These are phyloP conservation scores for Picea sitchensis DNA, from an alignment of 75 land plant species.

Conservation along the genomic window DNA sequence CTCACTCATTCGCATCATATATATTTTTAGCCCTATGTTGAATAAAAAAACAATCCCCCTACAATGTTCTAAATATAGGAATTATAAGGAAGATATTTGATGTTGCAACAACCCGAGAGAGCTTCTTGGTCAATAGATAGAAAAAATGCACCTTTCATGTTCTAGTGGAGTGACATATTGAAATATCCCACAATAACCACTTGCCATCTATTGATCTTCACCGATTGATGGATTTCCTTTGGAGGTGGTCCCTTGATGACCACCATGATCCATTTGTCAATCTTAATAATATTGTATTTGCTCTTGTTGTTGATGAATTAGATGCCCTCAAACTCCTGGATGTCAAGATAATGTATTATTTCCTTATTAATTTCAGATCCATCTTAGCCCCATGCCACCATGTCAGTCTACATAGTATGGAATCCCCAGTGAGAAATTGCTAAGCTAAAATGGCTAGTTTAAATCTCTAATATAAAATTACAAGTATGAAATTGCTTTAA, in stretches of 20 bases:
- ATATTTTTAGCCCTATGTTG: constrained; percentile 88
- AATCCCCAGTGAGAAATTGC: too few relatives aligned
- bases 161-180: constrained; percentile 56
- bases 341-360: constrained; percentile 44
- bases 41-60: constrained; percentile 83
- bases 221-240: constrained; percentile 40
- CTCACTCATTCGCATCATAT: constrained; percentile 80
- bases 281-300: constrained; percentile 34
- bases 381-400: too few relatives aligned
- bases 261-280: constrained; percentile 83
- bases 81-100: constrained; percentile 55
- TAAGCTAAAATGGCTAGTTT: too few relatives aligned
- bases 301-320: constrained; percentile 19
- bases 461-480: too few relatives aligned
- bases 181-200: constrained; percentile 70
- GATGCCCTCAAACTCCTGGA: constrained; percentile 20
- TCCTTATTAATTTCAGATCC: not conserved
- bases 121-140: constrained; percentile 63
- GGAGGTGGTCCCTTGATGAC: constrained; percentile 58
- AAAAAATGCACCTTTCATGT: constrained; percentile 60
- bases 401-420: too few relatives aligned
- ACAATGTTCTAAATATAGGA: constrained; percentile 68
- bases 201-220: constrained; percentile 81
- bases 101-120: constrained; percentile 52
- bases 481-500: too few relatives aligned